phyloP scores from a whole-genome alignment of 768 basidiomycete genomes.

The Pisolithus sp. region DNA sequence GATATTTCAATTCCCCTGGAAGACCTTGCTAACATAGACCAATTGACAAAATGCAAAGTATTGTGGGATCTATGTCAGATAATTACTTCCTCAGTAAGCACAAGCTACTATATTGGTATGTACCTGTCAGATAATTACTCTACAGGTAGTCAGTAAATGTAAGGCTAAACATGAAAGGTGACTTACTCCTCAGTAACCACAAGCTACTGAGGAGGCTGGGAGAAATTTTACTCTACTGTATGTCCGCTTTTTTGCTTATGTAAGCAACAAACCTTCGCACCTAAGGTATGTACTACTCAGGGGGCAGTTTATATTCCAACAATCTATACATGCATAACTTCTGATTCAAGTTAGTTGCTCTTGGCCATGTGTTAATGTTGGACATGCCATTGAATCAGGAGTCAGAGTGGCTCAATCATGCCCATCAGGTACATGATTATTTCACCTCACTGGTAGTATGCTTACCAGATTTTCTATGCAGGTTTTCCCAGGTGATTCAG shows the following conservation, averaged over 20 bases:
- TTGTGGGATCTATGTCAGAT: slow-evolving; percentile 16
- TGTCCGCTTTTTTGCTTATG: no score
- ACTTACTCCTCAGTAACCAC: no score
- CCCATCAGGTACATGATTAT: neutral
- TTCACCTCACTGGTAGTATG: neutral
- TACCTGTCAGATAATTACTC: no score
- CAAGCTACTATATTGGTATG: no score
- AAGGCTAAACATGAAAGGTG: no score
- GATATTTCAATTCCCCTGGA: neutral
- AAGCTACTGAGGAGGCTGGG: no score
- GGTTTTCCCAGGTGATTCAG: neutral
- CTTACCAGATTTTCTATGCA: neutral
- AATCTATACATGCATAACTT: slow-evolving; percentile 16
- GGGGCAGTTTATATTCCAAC: no score
- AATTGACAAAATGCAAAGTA: slow-evolving; percentile 1
- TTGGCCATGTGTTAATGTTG: slow-evolving; percentile 1
- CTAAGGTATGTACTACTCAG: no score
- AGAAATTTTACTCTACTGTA: no score
- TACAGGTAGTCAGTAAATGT: no score
- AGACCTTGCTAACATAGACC: neutral
- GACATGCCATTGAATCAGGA: neutral
- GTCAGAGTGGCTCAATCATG: neutral
- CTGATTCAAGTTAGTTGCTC: slow-evolving; percentile 10
- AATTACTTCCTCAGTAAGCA: no score
- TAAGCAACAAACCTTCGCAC: no score